Conservation (phyloP, 108 stramenopile genomes). For the Skeletonema tropicum region DNA sequence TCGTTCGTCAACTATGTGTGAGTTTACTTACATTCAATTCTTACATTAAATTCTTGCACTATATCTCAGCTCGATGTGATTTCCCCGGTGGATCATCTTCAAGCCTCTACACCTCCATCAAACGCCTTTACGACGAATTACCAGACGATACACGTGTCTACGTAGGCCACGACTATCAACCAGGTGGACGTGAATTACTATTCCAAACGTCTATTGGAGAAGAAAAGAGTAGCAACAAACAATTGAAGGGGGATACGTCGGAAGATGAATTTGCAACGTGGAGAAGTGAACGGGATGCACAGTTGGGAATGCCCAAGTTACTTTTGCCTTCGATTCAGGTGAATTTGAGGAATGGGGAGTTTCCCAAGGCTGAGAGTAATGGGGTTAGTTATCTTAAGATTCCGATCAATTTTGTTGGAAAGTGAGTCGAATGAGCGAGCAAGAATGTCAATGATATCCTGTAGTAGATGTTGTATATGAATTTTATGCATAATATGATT, state of each 20-base stretch:
- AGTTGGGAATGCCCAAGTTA: conserved; percentile 50
- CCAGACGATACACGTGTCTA: conserved; percentile 50
- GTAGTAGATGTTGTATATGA: too few relatives aligned
- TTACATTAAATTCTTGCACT: too few relatives aligned
- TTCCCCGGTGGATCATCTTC: conserved; percentile 47
- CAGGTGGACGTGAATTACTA: conserved; percentile 41
- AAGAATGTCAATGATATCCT: too few relatives aligned
- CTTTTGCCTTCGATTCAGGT: conserved; percentile 53
- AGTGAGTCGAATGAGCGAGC: neutral
- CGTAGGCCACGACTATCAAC: conserved; percentile 56
- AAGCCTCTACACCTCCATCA: conserved; percentile 33
- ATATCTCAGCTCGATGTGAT: conserved; percentile 41
- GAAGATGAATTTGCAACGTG: conserved; percentile 39
- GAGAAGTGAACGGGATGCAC: conserved; percentile 46
- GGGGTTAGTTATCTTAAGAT: conserved; percentile 56
- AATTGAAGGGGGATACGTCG: conserved; percentile 37
- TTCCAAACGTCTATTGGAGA: conserved; percentile 51
- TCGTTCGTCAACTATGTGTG: too few relatives aligned
- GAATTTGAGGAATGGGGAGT: conserved; percentile 56
- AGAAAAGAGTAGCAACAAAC: conserved; percentile 44
- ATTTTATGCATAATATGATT: too few relatives aligned
- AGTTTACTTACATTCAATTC: too few relatives aligned
- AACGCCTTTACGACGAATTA: conserved; percentile 27
- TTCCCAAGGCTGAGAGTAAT: conserved; percentile 46
- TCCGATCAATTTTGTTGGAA: conserved; percentile 38